These are phyloP conservation scores for Penicillium sp. DNA, from an alignment of 2,329 filamentous ascomycete species.

Conservation along the genomic window DNA sequence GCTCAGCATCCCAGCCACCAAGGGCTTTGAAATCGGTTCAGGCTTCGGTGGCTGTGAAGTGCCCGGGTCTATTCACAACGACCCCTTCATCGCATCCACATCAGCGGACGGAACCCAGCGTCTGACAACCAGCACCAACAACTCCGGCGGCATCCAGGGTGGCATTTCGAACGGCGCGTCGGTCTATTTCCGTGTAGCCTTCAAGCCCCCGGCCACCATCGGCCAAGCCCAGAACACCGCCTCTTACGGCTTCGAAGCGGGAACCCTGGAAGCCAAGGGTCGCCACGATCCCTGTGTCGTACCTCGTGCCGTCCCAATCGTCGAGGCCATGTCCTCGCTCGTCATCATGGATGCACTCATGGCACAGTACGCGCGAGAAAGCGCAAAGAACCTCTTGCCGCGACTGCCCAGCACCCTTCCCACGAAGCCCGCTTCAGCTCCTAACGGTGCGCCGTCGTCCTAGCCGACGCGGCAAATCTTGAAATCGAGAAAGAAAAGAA, in stretches of 20 bases:
- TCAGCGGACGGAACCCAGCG: conserved; percentile 41
- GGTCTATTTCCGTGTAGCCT: conserved; percentile 90
- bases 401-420: conserved; percentile 35
- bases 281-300: conserved; percentile 92
- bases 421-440: conserved; percentile 29
- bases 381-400: conserved; percentile 44
- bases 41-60: conserved; percentile 84
- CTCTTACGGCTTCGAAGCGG: conserved; percentile 69
- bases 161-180: conserved; percentile 90
- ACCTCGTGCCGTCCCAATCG: conserved; percentile 65
- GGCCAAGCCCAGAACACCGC: conserved; percentile 79
- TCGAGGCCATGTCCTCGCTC: conserved; percentile 82
- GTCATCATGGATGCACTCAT: conserved; percentile 82
- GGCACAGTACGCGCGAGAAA: conserved; percentile 64
- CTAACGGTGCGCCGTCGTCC: conserved; percentile 13
- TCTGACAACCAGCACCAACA: conserved; percentile 85
- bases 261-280: conserved; percentile 82
- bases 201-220: conserved; percentile 94
- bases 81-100: conserved; percentile 64
- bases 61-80: conserved; percentile 85
- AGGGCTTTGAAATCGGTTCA: conserved; percentile 92
- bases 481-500: background rate
- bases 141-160: conserved; percentile 90
- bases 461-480: background rate
- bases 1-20: conserved; percentile 89